These are phyloP conservation scores for Aspergillus piperis DNA, from an alignment of 2,329 filamentous ascomycete genomes.

Conservation along the genomic window DNA sequence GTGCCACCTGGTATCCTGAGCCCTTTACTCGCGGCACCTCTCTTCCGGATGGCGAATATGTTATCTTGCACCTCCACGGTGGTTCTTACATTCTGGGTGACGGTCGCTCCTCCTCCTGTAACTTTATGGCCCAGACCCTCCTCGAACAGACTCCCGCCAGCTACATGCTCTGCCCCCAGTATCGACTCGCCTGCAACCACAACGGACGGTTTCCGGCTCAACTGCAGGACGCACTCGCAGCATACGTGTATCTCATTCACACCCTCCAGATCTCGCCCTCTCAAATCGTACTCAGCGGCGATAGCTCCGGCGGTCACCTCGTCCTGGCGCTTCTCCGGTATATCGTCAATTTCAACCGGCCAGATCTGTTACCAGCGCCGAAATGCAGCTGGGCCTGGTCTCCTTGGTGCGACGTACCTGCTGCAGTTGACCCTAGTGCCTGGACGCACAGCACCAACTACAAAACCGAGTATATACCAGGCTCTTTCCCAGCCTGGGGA, in stretches of 20 bases:
- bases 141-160: slow-evolving; percentile 15
- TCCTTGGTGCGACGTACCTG: slow-evolving; percentile 16
- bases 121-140: slow-evolving; percentile 17
- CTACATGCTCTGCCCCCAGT: slow-evolving; percentile 21
- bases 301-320: slow-evolving; percentile 27
- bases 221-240: slow-evolving; percentile 27
- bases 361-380: slow-evolving; percentile 12
- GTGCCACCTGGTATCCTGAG: slow-evolving; percentile 21
- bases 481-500: slow-evolving; percentile 17
- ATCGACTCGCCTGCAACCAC: slow-evolving; percentile 23
- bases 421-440: slow-evolving; percentile 5
- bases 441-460: slow-evolving; percentile 19
- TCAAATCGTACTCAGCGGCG: slow-evolving; percentile 26
- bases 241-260: slow-evolving; percentile 24
- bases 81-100: slow-evolving; percentile 22
- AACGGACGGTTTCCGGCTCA: slow-evolving; percentile 27
- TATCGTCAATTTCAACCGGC: slow-evolving; percentile 13
- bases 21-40: background rate
- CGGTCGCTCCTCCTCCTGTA: slow-evolving; percentile 18
- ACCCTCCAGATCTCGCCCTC: slow-evolving; percentile 22
- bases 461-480: slow-evolving; percentile 19
- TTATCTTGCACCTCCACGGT: slow-evolving; percentile 23
- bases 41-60: slow-evolving; percentile 12
- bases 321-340: slow-evolving; percentile 25
- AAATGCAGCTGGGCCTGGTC: slow-evolving; percentile 21